Evolutionary conservation across 1,139 yeast species (phyloP), one percentile per base, ranked within the genome.

Genomic region (Suhomyces choctaworum): DNA sequence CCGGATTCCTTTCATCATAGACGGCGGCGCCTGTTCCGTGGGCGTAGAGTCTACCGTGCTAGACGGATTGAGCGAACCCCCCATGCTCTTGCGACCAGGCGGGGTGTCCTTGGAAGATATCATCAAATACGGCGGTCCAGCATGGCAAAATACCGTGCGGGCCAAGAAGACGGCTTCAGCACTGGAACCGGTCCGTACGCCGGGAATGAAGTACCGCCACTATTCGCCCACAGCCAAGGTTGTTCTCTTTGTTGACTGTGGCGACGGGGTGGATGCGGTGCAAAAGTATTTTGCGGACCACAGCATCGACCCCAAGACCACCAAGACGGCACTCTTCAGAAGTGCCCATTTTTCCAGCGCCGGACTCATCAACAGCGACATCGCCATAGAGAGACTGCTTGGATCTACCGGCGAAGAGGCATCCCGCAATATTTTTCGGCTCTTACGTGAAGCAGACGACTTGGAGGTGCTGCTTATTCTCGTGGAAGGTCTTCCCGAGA

Each of bases 191-290:
- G 97, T 90, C 0, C 75, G 85, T 47, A 92, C 98, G 0, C 98
- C 98, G 0, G 98, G 98, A 0, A 92, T 92, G 98, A 92, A 92
- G 55, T 92, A 92, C 57, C 80, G 87, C 48, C 98, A 92, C 58
- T 92, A 92, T 59, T 86, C 97, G 0, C 98, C 98, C 2, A 73
- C 75, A 3, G 96, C 97, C 0, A 78, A 76, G 41, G 97, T 92
- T 5, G 69, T 85, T 0, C 60, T 90, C n/a, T 80, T 88, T 45
- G 62, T 70, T 9, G 73, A 66, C 26, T 69, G 77, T 46, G 71
- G 67, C 0, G 70, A 76, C 44, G 81, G 82, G 0, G 39, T 36
- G 3, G 36, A 40, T 1, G 67, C 65, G 0, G 47, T 70, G 2
- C 33, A 42, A 5, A 37, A 54, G 8, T 73, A 63, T 38, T 40